Percentiles rank a stretch among this genome's conserved stretches.
Conservation (phyloP, 2,329 filamentous ascomycete species). For the Aureobasidium pullulans region DNA sequence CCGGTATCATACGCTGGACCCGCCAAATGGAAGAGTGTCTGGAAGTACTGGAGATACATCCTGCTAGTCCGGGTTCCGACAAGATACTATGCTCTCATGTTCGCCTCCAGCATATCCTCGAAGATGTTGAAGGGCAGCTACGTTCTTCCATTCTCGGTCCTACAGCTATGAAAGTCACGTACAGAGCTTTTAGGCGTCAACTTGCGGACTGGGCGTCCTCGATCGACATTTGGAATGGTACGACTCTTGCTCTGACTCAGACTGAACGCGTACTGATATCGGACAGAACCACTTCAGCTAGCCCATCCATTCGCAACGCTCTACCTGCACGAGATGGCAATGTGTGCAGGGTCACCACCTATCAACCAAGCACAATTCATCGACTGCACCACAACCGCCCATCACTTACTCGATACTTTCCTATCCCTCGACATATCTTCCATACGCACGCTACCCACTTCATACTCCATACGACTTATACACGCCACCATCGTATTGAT, state of each 20-base stretch:
- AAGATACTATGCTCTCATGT: background rate
- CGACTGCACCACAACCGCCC: background rate
- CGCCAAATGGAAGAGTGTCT: background rate
- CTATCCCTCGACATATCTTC: background rate
- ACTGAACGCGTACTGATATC: background rate
- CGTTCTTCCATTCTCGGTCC: too few relatives aligned
- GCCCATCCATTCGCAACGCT: background rate
- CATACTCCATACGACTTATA: background rate
- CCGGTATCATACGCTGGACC: background rate
- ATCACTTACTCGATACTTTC: background rate
- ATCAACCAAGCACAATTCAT: background rate
- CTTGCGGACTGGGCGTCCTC: background rate
- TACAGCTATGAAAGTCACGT: background rate
- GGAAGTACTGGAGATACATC: background rate
- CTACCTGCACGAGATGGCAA: background rate
- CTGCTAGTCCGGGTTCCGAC: background rate
- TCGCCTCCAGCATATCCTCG: background rate
- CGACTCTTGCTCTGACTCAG: background rate
- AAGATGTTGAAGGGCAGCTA: background rate
- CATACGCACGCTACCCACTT: background rate
- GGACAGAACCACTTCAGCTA: background rate
- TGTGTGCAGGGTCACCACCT: background rate
- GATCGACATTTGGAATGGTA: background rate
- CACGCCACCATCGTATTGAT: background rate
- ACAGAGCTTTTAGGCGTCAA: background rate